Base-by-base conservation (phyloP, 2,329 filamentous ascomycete genomes). In the Botrytis galanthina region DNA sequence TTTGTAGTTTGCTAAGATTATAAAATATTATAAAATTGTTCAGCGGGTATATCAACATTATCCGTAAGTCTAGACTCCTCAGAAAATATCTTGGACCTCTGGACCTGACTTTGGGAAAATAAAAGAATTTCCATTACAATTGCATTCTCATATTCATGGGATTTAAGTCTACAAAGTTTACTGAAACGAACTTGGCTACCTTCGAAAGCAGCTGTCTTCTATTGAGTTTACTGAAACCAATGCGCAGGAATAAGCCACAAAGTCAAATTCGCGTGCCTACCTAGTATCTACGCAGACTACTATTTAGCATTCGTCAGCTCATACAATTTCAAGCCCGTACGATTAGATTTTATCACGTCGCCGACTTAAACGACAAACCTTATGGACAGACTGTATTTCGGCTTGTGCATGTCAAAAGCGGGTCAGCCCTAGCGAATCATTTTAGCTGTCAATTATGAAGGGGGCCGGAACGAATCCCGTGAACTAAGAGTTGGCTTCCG, bases 401-500 rank as follows among this genome's bases (percentile, higher is more conserved):
- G 64, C 64, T 39, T 54, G 46, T 68, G 64, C 64, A 20, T 68
- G 46, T 54, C n/a, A 39, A 39, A 54, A 54, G 51, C 32, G 64
- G 64, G 64, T 48, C 64, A 54, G 46, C 64, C 64, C 46, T 68
- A 54, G 64, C 64, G 26, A 68, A 57, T 22, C 35, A 26, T 54
- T 29, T 68, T 51, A 26, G 44, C 16, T 54, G 14, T 29, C 18
- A 26, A 48, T 67, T 32, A 20, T 67, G 63, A 48, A 64, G 37
- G 20, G 44, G 20, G 35, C 35, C 29, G 46, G 37, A 20, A 68
- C 46, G 37, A 54, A 54, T 39, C 64, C 64, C 32, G 44, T 46
- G 32, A 37, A 37, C 44, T 32, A 68, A 39, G 12, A 39, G 20
- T 39, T 68, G n/a, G 48, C 51, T 68, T 29, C n/a, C n/a, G 44